phyloP scores from a whole-genome alignment of 371 early-diverging fungal species.

The Rhizopus arrhizus region DNA sequence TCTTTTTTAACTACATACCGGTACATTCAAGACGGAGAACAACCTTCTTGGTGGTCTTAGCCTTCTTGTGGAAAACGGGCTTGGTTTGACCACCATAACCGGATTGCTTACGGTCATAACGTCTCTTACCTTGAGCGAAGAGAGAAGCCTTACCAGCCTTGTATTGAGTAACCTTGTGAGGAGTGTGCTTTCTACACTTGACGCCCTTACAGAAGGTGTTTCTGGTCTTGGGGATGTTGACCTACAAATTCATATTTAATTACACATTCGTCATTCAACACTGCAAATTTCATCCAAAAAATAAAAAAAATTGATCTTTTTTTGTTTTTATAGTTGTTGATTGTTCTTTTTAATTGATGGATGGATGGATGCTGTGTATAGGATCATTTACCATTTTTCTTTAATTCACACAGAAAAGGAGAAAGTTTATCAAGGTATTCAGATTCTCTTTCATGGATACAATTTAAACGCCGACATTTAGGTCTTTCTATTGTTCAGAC shows the following conservation, averaged over 20 bases:
- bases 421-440: constrained; percentile 13
- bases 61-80: constrained; percentile 94
- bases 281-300: constrained; percentile 1
- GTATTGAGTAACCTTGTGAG: constrained; percentile 98
- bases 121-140: constrained; percentile 89
- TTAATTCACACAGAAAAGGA: constrained; percentile 28
- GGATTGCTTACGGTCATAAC: constrained; percentile 72
- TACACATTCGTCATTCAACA: background rate
- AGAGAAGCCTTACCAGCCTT: constrained; percentile 98
- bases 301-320: background rate
- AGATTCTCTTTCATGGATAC: background rate
- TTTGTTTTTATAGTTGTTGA: background rate
- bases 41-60: constrained; percentile 99
- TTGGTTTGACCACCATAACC: constrained; percentile 99
- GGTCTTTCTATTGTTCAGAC: too few species aligned
- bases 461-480: background rate
- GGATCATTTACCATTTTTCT: constrained; percentile 30
- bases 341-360: constrained; percentile 7
- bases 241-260: constrained; percentile 53
- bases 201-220: constrained; percentile 97
- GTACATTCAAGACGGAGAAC: constrained; percentile 98
- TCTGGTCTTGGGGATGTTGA: constrained; percentile 97
- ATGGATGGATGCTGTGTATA: constrained; percentile 13
- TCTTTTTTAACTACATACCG: constrained; percentile 8
- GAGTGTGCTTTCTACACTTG: constrained; percentile 96